Evolutionary conservation across 371 early-diverging fungal species (phyloP), one percentile per base, ranked within the genome.

Genomic region (Rhizopus delemar): DNA sequence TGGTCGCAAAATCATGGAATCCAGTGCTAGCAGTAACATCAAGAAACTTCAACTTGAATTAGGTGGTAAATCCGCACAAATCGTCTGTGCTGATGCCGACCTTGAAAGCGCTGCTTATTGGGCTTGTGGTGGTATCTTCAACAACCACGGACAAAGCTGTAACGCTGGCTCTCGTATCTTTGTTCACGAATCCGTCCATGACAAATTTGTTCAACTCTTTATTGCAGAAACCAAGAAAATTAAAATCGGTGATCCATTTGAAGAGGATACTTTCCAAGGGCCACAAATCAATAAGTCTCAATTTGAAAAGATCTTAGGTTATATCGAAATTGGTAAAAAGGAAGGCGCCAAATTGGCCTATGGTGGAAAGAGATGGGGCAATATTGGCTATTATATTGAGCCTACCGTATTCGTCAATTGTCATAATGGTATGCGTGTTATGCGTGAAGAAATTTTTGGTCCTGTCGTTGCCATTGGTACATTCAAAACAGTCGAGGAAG

Each of bases 381-480:
- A 73, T 54, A 75, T 79, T 43, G 95, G 94, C 1, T 93, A 86
- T 73, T 93, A 85, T 71, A 74, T 93, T 57, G 75, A 85, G 56
- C 95, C 95, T 11, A 93, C 94, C 0, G 69, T 96, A 36, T 89
- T 93, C 56, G 66, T 70, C 51, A 75, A 90, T 60, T 90, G 92
- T 48, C 56, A 73, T 4, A 87, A 90, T 45, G 66, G 69, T 32
- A 84, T 86, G 72, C 73, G 75, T 8, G 71, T 96, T 34, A 89
- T 89, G 67, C 79, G 75, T 38, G 91, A 95, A 57, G 97, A 96
- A 69, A 87, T 95, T 56, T 96, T 96, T 82, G 97, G 97, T 3
- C 97, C 97, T 0, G 95, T 96, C 4, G 84, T 92, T 12, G 80
- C 85, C 33, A 88, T 94, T 46, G 74, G 79, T 59, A 87, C 88